phyloP scores from a whole-genome alignment of 31 red algal species.

The Odonthalia washingtoniensis region DNA sequence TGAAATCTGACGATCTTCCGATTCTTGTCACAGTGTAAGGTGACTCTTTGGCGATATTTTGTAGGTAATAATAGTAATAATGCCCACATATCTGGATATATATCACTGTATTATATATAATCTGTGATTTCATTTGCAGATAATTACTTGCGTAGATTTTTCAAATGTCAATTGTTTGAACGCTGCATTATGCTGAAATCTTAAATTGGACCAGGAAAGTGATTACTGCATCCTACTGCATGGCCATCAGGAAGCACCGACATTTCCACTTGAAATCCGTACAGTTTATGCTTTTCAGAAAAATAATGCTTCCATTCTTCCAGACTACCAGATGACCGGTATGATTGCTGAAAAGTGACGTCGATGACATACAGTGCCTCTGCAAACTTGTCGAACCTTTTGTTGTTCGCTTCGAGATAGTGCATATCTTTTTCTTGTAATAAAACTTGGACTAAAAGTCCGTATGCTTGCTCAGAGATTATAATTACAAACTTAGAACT shows the following conservation, averaged over 20 bases:
- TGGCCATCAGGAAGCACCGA: slow-evolving; percentile 46
- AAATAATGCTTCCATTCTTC: slow-evolving; percentile 29
- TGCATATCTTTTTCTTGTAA: not conserved
- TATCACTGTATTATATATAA: not conserved
- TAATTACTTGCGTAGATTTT: slow-evolving; percentile 1
- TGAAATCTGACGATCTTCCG: not conserved
- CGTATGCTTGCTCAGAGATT: not conserved
- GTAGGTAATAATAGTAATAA: slow-evolving; percentile 11
- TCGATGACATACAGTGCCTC: slow-evolving; percentile 27
- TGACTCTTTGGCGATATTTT: slow-evolving; percentile 1
- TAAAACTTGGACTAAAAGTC: not conserved
- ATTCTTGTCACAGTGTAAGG: not conserved
- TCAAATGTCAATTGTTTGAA: not conserved
- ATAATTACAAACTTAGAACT: slow-evolving; percentile 2
- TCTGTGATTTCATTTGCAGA: not conserved
- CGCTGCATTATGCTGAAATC: slow-evolving; percentile 27
- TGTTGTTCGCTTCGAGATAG: not conserved
- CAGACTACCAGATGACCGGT: slow-evolving; percentile 5
- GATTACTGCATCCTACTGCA: slow-evolving; percentile 7
- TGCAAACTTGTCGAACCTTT: slow-evolving; percentile 15
- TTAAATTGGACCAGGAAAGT: slow-evolving; percentile 32
- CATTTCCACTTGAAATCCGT: slow-evolving; percentile 40
- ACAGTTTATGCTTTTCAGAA: slow-evolving; percentile 38
- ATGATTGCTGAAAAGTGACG: slow-evolving; percentile 37
- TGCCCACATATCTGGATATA: slow-evolving; percentile 13